Conservation (phyloP, 768 basidiomycete species). For the Pleurotus tuoliensis region DNA sequence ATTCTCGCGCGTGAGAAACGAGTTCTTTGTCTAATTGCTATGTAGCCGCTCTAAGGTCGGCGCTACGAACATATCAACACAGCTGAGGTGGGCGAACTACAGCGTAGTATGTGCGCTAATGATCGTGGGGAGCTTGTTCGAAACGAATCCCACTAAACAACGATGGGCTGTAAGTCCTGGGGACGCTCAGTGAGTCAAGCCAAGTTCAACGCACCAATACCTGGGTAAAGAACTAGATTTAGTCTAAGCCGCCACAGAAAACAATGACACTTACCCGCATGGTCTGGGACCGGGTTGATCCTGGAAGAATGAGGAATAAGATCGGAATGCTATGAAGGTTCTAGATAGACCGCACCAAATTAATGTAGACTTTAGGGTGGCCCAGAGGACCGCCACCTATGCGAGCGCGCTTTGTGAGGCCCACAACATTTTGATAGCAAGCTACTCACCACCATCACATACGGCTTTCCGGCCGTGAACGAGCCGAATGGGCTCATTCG, state of each 20-base stretch:
- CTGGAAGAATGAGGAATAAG: slow-evolving; percentile 30
- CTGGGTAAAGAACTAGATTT: slow-evolving; percentile 18
- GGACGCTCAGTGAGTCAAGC: not conserved
- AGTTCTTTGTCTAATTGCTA: too few relatives aligned
- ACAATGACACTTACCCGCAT: slow-evolving; percentile 71
- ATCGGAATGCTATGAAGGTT: not conserved
- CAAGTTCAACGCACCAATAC: slow-evolving; percentile 40
- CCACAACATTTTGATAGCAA: slow-evolving; percentile 4
- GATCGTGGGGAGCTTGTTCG: slow-evolving; percentile 78
- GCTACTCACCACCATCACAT: slow-evolving; percentile 88
- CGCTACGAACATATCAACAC: not conserved
- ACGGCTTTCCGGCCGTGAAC: slow-evolving; percentile 81
- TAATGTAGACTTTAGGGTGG: slow-evolving; percentile 96
- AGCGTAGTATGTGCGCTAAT: slow-evolving; percentile 19
- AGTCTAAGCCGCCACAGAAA: slow-evolving; percentile 5
- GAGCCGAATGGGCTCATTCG: slow-evolving; percentile 78
- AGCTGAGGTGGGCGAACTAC: slow-evolving; percentile 1
- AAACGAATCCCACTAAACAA: slow-evolving; percentile 77
- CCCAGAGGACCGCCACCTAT: slow-evolving; percentile 91
- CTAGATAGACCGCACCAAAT: slow-evolving; percentile 59
- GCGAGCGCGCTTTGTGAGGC: slow-evolving; percentile 4
- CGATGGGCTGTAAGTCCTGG: slow-evolving; percentile 9
- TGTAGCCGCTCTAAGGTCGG: slow-evolving; percentile 1
- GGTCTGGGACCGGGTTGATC: slow-evolving; percentile 84
- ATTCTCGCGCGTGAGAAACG: not conserved